Evolutionary conservation across 768 basidiomycete genomes (phyloP).

Genomic region (Leccinum variicolor): DNA sequence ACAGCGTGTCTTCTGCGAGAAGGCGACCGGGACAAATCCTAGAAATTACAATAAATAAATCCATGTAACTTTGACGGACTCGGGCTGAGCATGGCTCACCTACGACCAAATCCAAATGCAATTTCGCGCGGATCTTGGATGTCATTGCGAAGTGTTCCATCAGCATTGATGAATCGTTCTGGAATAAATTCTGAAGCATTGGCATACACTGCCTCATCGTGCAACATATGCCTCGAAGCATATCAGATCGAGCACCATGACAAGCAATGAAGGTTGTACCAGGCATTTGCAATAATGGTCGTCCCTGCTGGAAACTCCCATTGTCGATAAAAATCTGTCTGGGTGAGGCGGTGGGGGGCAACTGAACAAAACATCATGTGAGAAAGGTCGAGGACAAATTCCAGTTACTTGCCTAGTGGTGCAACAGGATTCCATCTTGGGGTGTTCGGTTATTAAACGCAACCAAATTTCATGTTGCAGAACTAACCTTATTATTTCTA

Average conservation of each 20-base stretch:
- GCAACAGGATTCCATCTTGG: slow-evolving; percentile 8
- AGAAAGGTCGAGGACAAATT: not conserved
- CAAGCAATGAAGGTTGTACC: not conserved
- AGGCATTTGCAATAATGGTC: not conserved
- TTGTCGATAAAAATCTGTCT: not conserved
- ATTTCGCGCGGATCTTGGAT: slow-evolving; percentile 3
- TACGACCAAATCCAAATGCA: slow-evolving; percentile 6
- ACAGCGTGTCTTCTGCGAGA: slow-evolving; percentile 4
- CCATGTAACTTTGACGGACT: not conserved
- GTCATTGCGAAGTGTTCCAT: not conserved
- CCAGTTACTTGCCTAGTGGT: not conserved
- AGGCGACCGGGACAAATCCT: slow-evolving; percentile 3
- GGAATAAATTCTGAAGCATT: slow-evolving; percentile 4
- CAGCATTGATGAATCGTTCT: not conserved
- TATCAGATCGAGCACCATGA: not conserved
- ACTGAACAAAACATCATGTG: not conserved
- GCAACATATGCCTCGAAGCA: slow-evolving; percentile 6
- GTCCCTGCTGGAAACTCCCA: slow-evolving; percentile 4
- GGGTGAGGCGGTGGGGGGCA: slow-evolving; percentile 3
- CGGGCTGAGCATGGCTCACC: not conserved
- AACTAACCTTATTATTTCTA: slow-evolving; percentile 1
- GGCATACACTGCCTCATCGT: not conserved
- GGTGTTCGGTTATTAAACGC: not conserved
- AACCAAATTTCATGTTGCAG: not conserved
- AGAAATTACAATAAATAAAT: not conserved